phyloP scores from a whole-genome alignment of 2,329 filamentous ascomycete genomes.

The Trichophyton benhamiae region DNA sequence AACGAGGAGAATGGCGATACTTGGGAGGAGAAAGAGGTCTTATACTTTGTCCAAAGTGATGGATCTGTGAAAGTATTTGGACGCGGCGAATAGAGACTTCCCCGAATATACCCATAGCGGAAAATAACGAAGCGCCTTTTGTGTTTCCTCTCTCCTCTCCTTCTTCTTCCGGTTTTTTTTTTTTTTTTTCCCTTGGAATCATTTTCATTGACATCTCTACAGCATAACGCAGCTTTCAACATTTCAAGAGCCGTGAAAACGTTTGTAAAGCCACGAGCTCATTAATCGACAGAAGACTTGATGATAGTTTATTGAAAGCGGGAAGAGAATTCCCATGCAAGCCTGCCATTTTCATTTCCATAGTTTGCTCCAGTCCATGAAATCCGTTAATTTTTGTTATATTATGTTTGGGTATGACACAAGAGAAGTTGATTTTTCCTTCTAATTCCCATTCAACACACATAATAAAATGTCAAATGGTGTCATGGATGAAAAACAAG shows the following conservation, averaged over 20 bases:
- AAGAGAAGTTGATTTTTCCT: not conserved
- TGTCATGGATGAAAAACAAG: conserved; percentile 23
- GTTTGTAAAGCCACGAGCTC: not conserved
- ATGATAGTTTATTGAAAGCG: not conserved
- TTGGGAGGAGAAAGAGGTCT: conserved; percentile 52
- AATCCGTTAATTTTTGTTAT: conserved; percentile 4
- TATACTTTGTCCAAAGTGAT: conserved; percentile 73
- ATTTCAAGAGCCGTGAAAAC: not conserved
- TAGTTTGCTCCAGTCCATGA: conserved; percentile 5
- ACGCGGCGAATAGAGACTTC: conserved; percentile 46
- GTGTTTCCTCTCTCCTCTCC: not conserved
- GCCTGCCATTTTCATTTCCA: not conserved
- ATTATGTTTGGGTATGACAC: conserved; percentile 5
- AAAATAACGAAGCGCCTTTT: too few species aligned
- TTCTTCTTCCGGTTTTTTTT: not conserved
- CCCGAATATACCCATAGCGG: not conserved
- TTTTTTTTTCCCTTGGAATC: not conserved
- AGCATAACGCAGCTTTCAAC: not conserved
- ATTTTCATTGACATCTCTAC: conserved; percentile 1
- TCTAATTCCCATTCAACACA: conserved; percentile 1
- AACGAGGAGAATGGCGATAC: conserved; percentile 15
- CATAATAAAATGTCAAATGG: conserved; percentile 4
- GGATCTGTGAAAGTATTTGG: conserved; percentile 74
- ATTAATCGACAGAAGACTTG: not conserved
- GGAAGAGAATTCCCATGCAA: not conserved